Evolutionary conservation across 1,284 basidiomycete genomes (phyloP).

Genomic region (Rhodotorula sp.): DNA sequence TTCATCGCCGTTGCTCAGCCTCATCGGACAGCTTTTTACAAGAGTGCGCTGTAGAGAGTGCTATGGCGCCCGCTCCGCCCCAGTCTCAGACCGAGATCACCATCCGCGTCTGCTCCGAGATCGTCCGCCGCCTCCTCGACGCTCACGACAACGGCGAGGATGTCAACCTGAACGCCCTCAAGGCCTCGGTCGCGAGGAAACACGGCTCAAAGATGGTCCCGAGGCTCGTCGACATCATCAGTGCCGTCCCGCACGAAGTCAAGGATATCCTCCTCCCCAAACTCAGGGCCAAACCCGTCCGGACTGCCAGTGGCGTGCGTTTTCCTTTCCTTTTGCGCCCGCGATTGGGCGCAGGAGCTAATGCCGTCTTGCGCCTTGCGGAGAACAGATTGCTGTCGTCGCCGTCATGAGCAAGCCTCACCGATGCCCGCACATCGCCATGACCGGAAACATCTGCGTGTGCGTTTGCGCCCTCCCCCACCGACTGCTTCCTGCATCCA

Average conservation of each 20-base stretch:
- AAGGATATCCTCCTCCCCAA: slow-evolving; percentile 87
- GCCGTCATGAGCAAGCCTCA: slow-evolving; percentile 99
- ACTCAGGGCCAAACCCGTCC: slow-evolving; percentile 87
- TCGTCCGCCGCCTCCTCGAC: slow-evolving; percentile 88
- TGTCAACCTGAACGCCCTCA: slow-evolving; percentile 83
- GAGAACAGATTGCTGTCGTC: slow-evolving; percentile 85
- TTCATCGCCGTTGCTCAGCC: no score
- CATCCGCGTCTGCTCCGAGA: slow-evolving; percentile 87
- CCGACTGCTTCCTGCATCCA: background rate
- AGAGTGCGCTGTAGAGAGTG: no score
- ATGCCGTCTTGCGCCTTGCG: background rate
- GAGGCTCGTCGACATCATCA: slow-evolving; percentile 93
- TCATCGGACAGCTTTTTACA: no score
- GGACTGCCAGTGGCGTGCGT: slow-evolving; percentile 92
- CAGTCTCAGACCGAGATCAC: slow-evolving; percentile 74
- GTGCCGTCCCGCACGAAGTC: slow-evolving; percentile 95
- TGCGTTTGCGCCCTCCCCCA: slow-evolving; percentile 51
- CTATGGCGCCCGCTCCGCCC: slow-evolving; percentile 4
- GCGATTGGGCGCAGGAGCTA: background rate
- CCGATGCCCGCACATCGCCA: slow-evolving; percentile 98
- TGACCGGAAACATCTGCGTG: slow-evolving; percentile 99
- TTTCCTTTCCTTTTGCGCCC: slow-evolving; percentile 9
- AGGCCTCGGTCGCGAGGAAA: slow-evolving; percentile 85
- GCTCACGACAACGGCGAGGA: slow-evolving; percentile 67
- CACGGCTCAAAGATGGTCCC: slow-evolving; percentile 82